Percentiles rank a stretch among this genome's conserved stretches.
Evolutionary conservation across 2,329 filamentous ascomycete species (phyloP).

Genomic region (Talaromyces sp.): DNA sequence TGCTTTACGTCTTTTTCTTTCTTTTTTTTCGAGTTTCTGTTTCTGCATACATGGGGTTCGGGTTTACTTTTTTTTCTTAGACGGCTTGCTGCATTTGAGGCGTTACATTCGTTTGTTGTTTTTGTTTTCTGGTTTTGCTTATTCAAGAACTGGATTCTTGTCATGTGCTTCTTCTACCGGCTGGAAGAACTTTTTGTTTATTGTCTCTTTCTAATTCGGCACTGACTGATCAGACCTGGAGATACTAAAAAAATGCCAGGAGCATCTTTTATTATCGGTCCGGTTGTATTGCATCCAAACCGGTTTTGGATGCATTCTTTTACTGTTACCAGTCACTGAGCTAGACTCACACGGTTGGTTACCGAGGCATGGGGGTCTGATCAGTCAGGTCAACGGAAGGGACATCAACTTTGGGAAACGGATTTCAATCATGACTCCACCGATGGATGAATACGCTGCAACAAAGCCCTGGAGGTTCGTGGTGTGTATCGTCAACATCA

Average conservation of each 20-base stretch:
- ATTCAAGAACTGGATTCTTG: background rate
- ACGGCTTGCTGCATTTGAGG: slow-evolving; percentile 13
- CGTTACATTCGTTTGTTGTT: slow-evolving; percentile 2
- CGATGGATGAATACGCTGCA: background rate
- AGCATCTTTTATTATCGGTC: background rate
- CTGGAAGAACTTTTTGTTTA: background rate
- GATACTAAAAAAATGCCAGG: background rate
- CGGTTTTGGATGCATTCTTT: background rate
- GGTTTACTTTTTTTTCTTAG: slow-evolving; percentile 8
- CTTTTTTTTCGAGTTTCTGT: background rate
- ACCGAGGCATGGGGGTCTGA: background rate
- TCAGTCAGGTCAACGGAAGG: background rate
- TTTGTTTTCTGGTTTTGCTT: background rate
- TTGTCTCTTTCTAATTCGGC: background rate
- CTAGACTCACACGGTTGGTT: background rate
- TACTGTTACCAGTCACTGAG: background rate
- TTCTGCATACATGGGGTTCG: slow-evolving; percentile 9
- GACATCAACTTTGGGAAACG: background rate
- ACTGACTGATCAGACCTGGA: background rate
- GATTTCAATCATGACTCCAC: background rate
- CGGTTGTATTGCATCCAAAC: too few species aligned
- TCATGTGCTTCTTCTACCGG: background rate
- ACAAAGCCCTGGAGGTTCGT: background rate
- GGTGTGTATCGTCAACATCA: background rate
- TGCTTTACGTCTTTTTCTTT: background rate